phyloP scores from a whole-genome alignment of 139 green algal genomes.

The Chlorella sp. region DNA sequence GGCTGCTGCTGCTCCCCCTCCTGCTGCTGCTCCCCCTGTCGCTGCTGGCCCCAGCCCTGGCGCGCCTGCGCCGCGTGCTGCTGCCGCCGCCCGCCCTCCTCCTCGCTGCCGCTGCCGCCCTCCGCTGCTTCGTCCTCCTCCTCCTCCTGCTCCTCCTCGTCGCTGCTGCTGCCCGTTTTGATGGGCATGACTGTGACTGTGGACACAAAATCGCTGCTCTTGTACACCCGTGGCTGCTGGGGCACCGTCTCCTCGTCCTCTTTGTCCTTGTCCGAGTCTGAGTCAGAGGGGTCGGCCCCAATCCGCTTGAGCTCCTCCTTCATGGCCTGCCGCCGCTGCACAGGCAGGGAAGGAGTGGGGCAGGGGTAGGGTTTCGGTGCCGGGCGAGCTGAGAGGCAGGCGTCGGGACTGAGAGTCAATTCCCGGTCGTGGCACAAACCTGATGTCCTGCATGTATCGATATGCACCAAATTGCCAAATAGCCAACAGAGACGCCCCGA shows the following conservation, averaged over 20 bases:
- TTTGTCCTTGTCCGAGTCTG: background rate
- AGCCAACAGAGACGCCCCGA: no score
- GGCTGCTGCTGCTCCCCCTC: background rate
- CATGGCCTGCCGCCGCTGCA: constrained; percentile 57
- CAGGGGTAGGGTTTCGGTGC: background rate
- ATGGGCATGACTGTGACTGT: constrained; percentile 47
- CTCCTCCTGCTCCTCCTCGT: constrained; percentile 14
- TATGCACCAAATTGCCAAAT: no score
- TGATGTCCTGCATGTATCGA: no score
- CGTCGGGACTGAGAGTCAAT: no score
- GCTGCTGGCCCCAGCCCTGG: background rate
- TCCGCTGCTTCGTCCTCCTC: background rate
- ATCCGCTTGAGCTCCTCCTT: constrained; percentile 50
- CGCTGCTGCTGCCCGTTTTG: constrained; percentile 31
- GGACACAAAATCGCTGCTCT: constrained; percentile 26
- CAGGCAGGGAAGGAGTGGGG: background rate
- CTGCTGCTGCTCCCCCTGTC: background rate
- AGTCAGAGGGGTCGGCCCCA: background rate
- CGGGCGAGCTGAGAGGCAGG: background rate
- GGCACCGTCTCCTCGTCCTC: background rate
- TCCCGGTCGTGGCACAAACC: no score
- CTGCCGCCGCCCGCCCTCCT: background rate
- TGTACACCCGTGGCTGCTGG: constrained; percentile 48
- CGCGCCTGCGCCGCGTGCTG: background rate
- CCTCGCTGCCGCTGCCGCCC: background rate